Conservation (phyloP, 768 basidiomycete species). For the Hortiboletus campestris region DNA sequence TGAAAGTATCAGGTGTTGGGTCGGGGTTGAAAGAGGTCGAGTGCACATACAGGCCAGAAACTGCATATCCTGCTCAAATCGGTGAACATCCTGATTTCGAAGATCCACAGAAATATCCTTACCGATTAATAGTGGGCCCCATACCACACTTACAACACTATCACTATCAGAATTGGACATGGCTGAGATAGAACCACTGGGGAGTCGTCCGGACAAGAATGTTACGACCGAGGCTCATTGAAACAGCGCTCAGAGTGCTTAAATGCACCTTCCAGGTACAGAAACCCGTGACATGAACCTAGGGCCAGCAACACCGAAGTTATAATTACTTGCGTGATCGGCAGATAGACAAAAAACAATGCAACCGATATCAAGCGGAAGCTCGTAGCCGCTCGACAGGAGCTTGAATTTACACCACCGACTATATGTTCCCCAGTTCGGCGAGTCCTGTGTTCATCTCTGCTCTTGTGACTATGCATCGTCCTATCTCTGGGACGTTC, state of each 20-base stretch:
- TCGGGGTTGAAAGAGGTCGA: background rate
- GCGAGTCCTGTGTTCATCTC: no score
- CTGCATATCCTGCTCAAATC: background rate
- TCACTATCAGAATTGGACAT: background rate
- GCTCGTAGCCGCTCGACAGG: no score
- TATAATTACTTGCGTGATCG: no score
- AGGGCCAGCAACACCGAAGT: no score
- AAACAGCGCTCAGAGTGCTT: background rate
- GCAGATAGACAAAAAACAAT: no score
- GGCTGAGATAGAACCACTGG: background rate
- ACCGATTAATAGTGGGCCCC: constrained; percentile 6
- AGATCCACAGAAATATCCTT: background rate
- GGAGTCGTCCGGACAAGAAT: background rate
- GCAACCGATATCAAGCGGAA: no score
- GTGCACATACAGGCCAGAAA: constrained; percentile 4
- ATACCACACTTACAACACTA: background rate
- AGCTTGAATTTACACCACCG: no score
- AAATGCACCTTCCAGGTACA: no score
- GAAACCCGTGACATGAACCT: no score
- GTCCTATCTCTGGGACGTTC: no score
- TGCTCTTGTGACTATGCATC: no score
- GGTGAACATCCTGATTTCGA: background rate
- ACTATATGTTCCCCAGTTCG: no score
- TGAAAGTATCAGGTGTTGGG: background rate
- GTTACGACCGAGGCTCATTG: background rate